Conservation (phyloP, 1,284 basidiomycete genomes). For the Fomitopsis schrenkii region DNA sequence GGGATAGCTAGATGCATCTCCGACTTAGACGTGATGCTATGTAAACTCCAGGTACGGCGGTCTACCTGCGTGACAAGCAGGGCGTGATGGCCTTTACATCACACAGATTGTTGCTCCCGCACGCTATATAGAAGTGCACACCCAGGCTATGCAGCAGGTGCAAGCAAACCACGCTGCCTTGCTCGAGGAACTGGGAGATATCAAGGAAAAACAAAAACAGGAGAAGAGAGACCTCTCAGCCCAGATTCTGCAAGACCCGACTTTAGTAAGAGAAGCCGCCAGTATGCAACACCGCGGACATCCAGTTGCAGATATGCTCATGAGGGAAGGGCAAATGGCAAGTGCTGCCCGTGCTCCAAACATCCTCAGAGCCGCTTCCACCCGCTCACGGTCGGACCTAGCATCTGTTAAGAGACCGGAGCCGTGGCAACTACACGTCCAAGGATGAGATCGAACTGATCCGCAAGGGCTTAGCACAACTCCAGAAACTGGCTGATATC, state of each 20-base stretch:
- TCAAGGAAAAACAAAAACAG: not conserved
- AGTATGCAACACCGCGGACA: constrained; percentile 37
- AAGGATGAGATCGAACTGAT: constrained; percentile 20
- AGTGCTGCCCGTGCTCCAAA: not conserved
- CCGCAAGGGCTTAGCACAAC: constrained; percentile 28
- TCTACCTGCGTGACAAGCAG: constrained; percentile 3
- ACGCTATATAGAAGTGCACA: constrained; percentile 11
- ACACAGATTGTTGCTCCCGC: constrained; percentile 5
- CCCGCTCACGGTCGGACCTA: not conserved
- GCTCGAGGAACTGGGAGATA: not conserved
- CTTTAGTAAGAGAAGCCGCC: constrained; percentile 32
- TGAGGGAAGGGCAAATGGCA: constrained; percentile 48
- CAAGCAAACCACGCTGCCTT: not conserved
- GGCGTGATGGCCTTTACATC: constrained; percentile 13
- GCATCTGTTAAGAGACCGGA: not conserved
- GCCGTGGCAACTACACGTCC: constrained; percentile 5
- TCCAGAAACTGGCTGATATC: constrained; percentile 45
- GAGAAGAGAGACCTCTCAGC: not conserved
- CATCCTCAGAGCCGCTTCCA: not conserved
- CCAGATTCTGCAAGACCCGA: constrained; percentile 17
- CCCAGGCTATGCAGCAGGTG: not conserved
- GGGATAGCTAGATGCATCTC: constrained; percentile 36
- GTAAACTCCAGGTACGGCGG: constrained; percentile 28
- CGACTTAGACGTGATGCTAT: constrained; percentile 39
- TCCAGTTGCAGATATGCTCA: constrained; percentile 38